phyloP scores from a whole-genome alignment of 345 rosid species.

The Eucalyptus virginea region DNA sequence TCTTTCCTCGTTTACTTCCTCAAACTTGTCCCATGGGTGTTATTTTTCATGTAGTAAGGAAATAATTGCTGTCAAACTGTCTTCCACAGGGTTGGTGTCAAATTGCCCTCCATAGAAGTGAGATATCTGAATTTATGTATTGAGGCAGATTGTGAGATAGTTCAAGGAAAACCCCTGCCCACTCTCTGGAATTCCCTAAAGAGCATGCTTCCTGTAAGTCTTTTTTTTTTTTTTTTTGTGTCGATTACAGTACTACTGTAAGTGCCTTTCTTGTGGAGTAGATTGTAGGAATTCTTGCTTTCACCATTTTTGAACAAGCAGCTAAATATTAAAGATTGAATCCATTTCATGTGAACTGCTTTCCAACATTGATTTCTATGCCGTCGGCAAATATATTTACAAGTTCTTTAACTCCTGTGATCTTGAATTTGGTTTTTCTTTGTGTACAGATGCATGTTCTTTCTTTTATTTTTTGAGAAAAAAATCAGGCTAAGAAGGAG shows the following conservation, averaged over 20 bases:
- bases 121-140: slow-evolving; percentile 41
- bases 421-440: not conserved
- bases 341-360: not conserved
- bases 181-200: slow-evolving; percentile 60
- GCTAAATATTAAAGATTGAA: not conserved
- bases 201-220: slow-evolving; percentile 34
- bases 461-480: not conserved
- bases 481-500: not conserved
- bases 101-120: slow-evolving; percentile 53
- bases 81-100: slow-evolving; percentile 43
- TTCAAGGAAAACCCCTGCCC: slow-evolving; percentile 68
- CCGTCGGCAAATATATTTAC: not conserved
- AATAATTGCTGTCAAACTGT: not conserved
- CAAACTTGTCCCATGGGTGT: not conserved
- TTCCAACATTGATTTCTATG: not conserved
- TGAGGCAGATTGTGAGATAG: slow-evolving; percentile 57
- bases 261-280: slow-evolving; percentile 4
- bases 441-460: not conserved
- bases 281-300: not conserved
- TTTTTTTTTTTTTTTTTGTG: not conserved
- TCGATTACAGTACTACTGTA: slow-evolving; percentile 5
- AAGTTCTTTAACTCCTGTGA: not conserved
- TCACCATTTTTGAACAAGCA: not conserved
- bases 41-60: not conserved
- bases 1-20: not conserved